Evolutionary conservation across 768 basidiomycete species (phyloP), one percentile per base, ranked within the genome.

Genomic region (Brasilioporus rufonigricans): DNA sequence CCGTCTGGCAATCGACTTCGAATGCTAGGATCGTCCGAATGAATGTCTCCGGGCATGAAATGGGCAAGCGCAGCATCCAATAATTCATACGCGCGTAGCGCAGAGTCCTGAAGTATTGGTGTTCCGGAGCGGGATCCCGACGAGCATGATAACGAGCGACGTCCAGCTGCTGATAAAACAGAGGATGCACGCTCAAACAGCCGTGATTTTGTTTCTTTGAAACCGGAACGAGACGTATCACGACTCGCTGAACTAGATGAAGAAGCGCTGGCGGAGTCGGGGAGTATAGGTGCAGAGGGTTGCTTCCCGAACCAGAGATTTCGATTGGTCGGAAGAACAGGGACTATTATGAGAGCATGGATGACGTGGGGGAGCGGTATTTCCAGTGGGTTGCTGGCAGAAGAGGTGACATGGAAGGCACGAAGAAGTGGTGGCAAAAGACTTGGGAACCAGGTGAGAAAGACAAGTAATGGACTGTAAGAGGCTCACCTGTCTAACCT

Each of bases 341-440:
- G 94, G 53, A 95, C 81, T 32, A 79, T 82, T 56, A 95, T 89
- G 43, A 97, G 79, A 11, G 83, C 76, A 65, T 97, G 91, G 38
- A 96, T 86, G 50, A 86, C 78, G 57, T 96, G 89, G 1, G 89
- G 85, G 32, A 97, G 71, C 0, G 94, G 92, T 0, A 86, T 71
- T 0, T 82, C 74, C 35, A 96, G 74, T 2, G 91, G 92, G 4
- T 75, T 76, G 11, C 80, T 79, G 48, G 80, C 83, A 6, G 80
- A 77, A 4, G 80, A 84, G 23, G 89, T 77, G n/a, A 77, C 64
- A 57, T 83, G 78, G 70, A 93, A 89, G 6, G 84, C 77, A 29
- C 84, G 82, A 36, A 95, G 74, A 23, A 93, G 77, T 1, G 89
- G 83, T 9, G 82, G 76, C 19, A 96, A 77, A 18, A 96, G 71